Percentiles rank a stretch among this genome's conserved stretches.
Evolutionary conservation across 2,329 filamentous ascomycete genomes (phyloP).

Genomic region (Lasiodiplodia hormozganensis): DNA sequence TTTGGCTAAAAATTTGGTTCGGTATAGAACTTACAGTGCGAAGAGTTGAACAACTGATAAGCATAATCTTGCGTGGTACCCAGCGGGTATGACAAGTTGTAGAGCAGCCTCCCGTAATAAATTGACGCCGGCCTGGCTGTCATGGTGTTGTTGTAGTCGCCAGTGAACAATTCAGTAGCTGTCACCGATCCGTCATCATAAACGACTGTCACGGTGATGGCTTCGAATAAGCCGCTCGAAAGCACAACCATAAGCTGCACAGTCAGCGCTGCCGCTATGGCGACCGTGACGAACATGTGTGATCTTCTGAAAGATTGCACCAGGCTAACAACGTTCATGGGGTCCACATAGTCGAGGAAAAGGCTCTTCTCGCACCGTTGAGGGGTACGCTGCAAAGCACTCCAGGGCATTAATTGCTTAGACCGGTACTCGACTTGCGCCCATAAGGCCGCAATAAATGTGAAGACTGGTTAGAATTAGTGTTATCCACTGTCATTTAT

Average conservation of each 20-base stretch:
- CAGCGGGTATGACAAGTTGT: not conserved
- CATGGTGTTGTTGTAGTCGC: not conserved
- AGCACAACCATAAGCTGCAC: not conserved
- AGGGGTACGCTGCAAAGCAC: not conserved
- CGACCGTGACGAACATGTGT: not conserved
- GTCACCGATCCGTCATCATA: not conserved
- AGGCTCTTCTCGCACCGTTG: not conserved
- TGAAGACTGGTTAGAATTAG: not conserved
- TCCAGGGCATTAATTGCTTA: conserved; percentile 9
- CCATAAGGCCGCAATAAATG: not conserved
- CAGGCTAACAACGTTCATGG: conserved; percentile 4
- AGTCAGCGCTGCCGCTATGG: not conserved
- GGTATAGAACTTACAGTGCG: not conserved
- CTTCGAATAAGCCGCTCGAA: conserved; percentile 2
- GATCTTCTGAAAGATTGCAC: not conserved
- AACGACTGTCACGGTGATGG: not conserved
- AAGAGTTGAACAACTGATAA: not conserved
- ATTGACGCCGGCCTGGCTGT: not conserved
- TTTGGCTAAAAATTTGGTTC: not conserved
- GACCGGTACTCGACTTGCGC: conserved; percentile 19
- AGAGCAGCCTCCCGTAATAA: not conserved
- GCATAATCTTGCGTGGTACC: not conserved
- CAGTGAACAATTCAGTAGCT: not conserved
- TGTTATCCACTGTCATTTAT: no score
- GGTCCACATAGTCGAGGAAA: conserved; percentile 8